Evolutionary conservation across 2,329 filamentous ascomycete species (phyloP).

Genomic region (Colletotrichum sp.): DNA sequence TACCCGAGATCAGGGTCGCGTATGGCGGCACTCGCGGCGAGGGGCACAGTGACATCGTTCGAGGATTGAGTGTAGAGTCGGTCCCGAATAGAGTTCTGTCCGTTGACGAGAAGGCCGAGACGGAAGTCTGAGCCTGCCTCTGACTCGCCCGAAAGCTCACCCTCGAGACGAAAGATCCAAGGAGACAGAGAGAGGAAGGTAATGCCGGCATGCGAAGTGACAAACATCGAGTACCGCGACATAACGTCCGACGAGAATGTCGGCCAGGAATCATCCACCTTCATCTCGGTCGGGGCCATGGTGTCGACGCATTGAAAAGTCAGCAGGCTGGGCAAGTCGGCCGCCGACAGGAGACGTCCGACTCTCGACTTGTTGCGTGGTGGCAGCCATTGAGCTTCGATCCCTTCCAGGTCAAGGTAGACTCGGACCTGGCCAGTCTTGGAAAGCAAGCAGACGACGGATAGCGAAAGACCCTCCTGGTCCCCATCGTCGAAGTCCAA

Average conservation of each 20-base stretch:
- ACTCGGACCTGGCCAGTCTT: slow-evolving; percentile 65
- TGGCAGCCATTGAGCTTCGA: slow-evolving; percentile 70
- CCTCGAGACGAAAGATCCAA: slow-evolving; percentile 68
- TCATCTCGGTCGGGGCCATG: slow-evolving; percentile 57
- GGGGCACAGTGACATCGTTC: slow-evolving; percentile 48
- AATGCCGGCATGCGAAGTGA: slow-evolving; percentile 65
- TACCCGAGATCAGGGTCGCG: slow-evolving; percentile 68
- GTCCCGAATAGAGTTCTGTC: slow-evolving; percentile 60
- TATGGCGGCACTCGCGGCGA: slow-evolving; percentile 59
- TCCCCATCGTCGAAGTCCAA: slow-evolving; percentile 61
- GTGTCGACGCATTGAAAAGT: slow-evolving; percentile 69
- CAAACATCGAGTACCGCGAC: slow-evolving; percentile 66
- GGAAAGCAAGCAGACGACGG: slow-evolving; percentile 63
- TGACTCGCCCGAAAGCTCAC: slow-evolving; percentile 60
- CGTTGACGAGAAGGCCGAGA: slow-evolving; percentile 62
- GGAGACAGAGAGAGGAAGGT: slow-evolving; percentile 63
- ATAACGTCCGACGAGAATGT: slow-evolving; percentile 65
- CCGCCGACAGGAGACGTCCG: slow-evolving; percentile 38
- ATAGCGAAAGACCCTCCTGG: slow-evolving; percentile 63
- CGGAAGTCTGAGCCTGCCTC: slow-evolving; percentile 65
- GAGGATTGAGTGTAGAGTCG: slow-evolving; percentile 59
- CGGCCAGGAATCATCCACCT: slow-evolving; percentile 61
- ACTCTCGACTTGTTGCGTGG: slow-evolving; percentile 56
- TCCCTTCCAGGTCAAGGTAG: slow-evolving; percentile 64
- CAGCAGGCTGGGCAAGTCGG: slow-evolving; percentile 53